A percentile compares a stretch with the other conserved stretches of the same genome.
Evolutionary conservation across 176 grass and related monocot species (phyloP).

Genomic region (Triticum urartu): DNA sequence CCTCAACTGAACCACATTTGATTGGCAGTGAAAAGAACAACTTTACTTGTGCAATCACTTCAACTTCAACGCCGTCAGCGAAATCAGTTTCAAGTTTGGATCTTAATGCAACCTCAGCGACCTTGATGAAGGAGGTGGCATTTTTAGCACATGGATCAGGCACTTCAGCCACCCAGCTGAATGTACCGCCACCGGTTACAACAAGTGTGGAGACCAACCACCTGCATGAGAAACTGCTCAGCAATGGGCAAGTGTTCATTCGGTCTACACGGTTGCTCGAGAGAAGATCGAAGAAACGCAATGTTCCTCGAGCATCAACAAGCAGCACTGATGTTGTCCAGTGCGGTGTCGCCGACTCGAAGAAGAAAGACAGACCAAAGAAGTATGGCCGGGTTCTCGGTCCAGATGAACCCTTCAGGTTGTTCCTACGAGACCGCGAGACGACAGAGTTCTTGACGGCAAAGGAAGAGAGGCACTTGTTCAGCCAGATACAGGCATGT

Average conservation of each 20-base stretch:
- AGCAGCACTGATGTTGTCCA: background rate
- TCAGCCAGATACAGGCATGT: conserved; percentile 65
- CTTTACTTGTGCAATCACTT: background rate
- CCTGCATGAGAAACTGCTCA: background rate
- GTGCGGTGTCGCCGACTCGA: background rate
- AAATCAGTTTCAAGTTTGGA: background rate
- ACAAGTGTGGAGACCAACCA: conserved; percentile 17
- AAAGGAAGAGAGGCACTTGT: conserved; percentile 60
- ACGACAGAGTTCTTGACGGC: conserved; percentile 64
- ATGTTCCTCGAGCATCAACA: conserved; percentile 12
- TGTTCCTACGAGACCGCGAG: conserved; percentile 61
- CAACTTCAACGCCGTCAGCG: background rate
- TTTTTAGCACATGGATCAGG: conserved; percentile 23
- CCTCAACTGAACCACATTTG: background rate
- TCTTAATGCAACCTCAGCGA: background rate
- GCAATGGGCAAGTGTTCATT: conserved; percentile 43
- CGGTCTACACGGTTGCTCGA: conserved; percentile 50
- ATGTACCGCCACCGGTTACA: background rate
- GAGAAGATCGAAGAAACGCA: conserved; percentile 56
- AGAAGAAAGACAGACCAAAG: conserved; percentile 36
- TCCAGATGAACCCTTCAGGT: conserved; percentile 51
- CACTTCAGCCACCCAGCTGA: conserved; percentile 15
- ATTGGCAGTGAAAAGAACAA: conserved; percentile 25
- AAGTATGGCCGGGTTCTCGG: conserved; percentile 52
- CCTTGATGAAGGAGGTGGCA: conserved; percentile 3